These are phyloP conservation scores for Bifiguratus adelaidae DNA, from an alignment of 192 early-diverging fungal species.

Conservation along the genomic window DNA sequence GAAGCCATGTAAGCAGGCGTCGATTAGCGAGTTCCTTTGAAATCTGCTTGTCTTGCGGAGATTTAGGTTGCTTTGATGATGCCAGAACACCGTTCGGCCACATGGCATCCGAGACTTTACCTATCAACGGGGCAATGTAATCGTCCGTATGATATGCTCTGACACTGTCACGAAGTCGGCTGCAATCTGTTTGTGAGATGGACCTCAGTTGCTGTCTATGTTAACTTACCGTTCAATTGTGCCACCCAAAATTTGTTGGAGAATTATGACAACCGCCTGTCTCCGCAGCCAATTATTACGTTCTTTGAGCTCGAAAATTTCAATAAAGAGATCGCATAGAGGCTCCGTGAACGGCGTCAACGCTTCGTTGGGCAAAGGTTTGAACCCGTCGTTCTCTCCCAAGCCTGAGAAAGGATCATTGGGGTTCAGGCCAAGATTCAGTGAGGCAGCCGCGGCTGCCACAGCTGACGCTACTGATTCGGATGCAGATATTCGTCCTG, in stretches of 20 bases:
- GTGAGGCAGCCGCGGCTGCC: slow-evolving; percentile 5
- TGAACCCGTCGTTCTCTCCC: neutral
- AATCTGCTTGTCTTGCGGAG: slow-evolving; percentile 28
- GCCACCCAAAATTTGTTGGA: slow-evolving; percentile 83
- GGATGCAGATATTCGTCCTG: slow-evolving; percentile 1
- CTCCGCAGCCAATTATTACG: slow-evolving; percentile 81
- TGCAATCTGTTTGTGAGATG: slow-evolving; percentile 7
- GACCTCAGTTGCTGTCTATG: slow-evolving; percentile 25
- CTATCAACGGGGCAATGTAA: slow-evolving; percentile 30
- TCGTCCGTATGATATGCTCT: slow-evolving; percentile 20
- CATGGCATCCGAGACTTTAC: slow-evolving; percentile 23
- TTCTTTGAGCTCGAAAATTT: slow-evolving; percentile 87
- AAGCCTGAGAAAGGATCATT: no score
- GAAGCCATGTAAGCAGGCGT: slow-evolving; percentile 48
- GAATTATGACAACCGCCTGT: slow-evolving; percentile 73
- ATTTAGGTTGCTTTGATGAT: slow-evolving; percentile 13
- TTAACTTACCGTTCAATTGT: slow-evolving; percentile 67
- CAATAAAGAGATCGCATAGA: slow-evolving; percentile 74
- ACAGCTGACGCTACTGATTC: slow-evolving; percentile 6
- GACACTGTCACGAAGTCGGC: slow-evolving; percentile 29
- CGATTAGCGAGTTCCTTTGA: slow-evolving; percentile 34
- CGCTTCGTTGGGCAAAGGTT: slow-evolving; percentile 16
- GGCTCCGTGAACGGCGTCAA: slow-evolving; percentile 51
- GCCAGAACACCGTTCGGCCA: slow-evolving; percentile 43
- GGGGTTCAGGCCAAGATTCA: slow-evolving; percentile 1